Percentiles rank a stretch among this genome's conserved stretches.
Conservation (phyloP, 495 filamentous ascomycete species). For the Pyrenula massariospora region DNA sequence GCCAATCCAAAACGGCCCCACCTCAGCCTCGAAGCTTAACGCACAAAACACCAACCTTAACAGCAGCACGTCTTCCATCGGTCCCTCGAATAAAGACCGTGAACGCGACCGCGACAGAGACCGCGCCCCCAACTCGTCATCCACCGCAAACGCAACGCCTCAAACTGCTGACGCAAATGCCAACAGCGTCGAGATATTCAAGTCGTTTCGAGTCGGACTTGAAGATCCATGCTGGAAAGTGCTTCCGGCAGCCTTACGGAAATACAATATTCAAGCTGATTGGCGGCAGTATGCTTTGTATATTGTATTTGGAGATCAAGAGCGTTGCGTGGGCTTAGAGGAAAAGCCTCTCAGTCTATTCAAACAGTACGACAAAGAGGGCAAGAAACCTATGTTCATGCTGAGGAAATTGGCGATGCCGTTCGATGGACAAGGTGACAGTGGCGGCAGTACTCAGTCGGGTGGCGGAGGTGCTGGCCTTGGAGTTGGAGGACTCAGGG, state of each 20-base stretch:
- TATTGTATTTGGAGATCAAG: slow-evolving; percentile 94
- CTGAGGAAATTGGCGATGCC: slow-evolving; percentile 49
- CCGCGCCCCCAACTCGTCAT: slow-evolving; percentile 4
- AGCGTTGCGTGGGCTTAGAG: slow-evolving; percentile 80
- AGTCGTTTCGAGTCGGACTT: slow-evolving; percentile 92
- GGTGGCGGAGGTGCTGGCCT: neutral
- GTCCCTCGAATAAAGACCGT: slow-evolving; percentile 2
- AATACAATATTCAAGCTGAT: slow-evolving; percentile 95
- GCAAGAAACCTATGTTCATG: slow-evolving; percentile 99
- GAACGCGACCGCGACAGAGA: neutral
- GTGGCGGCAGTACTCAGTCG: neutral
- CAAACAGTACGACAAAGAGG: slow-evolving; percentile 93
- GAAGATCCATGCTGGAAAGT: slow-evolving; percentile 98
- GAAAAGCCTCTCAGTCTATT: slow-evolving; percentile 92
- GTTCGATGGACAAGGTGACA: slow-evolving; percentile 1
- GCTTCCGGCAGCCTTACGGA: slow-evolving; percentile 85
- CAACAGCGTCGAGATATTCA: slow-evolving; percentile 83
- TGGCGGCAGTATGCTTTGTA: slow-evolving; percentile 96
- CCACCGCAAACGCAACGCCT: slow-evolving; percentile 9
- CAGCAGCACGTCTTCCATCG: slow-evolving; percentile 1
- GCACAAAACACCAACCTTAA: slow-evolving; percentile 1
- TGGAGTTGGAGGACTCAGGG: neutral
- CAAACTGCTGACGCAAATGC: slow-evolving; percentile 24
- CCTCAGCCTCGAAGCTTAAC: slow-evolving; percentile 10
- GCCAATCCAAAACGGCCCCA: slow-evolving; percentile 24